Conservation (phyloP, 1,284 basidiomycete genomes). For the Trametes pubescens region DNA sequence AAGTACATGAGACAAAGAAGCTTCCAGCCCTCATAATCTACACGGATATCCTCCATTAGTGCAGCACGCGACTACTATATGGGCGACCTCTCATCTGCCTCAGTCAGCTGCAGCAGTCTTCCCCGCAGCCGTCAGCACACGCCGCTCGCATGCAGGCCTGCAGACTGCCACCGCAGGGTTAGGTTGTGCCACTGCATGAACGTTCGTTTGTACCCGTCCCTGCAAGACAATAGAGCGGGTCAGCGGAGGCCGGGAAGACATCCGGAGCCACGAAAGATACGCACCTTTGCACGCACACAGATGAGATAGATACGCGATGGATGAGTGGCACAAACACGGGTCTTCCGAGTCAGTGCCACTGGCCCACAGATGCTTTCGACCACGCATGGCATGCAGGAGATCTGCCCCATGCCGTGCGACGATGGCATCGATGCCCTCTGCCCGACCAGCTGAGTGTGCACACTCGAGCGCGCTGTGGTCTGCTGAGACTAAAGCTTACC, state of each 20-base stretch:
- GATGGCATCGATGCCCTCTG: slow-evolving; percentile 27
- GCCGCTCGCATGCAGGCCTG: slow-evolving; percentile 23
- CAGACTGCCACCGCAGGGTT: slow-evolving; percentile 17
- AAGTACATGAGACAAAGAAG: slow-evolving; percentile 19
- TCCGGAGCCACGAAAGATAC: slow-evolving; percentile 10
- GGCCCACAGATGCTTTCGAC: neutral
- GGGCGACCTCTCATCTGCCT: slow-evolving; percentile 5
- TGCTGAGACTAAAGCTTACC: slow-evolving; percentile 33
- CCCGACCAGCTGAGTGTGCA: slow-evolving; percentile 11
- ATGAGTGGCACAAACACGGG: slow-evolving; percentile 7
- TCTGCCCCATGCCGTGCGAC: slow-evolving; percentile 15
- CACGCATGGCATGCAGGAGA: slow-evolving; percentile 2
- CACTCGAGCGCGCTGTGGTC: slow-evolving; percentile 13
- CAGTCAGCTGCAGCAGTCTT: slow-evolving; percentile 8
- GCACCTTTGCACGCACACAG: neutral
- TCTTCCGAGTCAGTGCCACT: neutral
- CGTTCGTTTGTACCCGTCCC: slow-evolving; percentile 18
- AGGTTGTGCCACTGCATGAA: slow-evolving; percentile 26
- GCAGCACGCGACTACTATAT: neutral
- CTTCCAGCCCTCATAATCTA: neutral
- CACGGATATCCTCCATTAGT: neutral
- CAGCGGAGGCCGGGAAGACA: slow-evolving; percentile 23
- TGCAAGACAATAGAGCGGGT: slow-evolving; percentile 21
- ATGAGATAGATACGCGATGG: slow-evolving; percentile 21
- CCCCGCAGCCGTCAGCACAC: slow-evolving; percentile 20